Conservation (phyloP, 202 grass and related monocot species). For the Digitaria exilis region DNA sequence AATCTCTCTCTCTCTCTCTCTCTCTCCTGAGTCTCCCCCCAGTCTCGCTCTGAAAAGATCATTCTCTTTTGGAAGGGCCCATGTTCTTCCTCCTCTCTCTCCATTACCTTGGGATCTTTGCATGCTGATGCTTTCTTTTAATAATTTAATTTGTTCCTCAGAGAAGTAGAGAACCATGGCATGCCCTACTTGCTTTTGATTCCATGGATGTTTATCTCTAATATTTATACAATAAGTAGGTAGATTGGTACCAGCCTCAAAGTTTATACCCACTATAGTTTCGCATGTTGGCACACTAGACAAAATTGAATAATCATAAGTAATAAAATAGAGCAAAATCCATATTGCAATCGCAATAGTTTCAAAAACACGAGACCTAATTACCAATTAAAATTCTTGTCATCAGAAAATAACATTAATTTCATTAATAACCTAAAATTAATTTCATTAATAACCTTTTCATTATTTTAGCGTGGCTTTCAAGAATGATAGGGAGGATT, state of each 20-base stretch:
- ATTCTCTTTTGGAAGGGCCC: conserved; percentile 67
- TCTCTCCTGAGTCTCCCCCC: background rate
- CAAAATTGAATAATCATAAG: background rate
- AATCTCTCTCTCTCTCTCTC: background rate
- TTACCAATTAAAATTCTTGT: background rate
- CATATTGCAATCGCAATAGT: background rate
- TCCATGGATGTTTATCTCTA: conserved; percentile 49
- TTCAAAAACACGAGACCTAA: background rate
- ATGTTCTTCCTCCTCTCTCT: conserved; percentile 39
- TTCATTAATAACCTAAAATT: background rate
- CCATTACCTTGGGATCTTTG: conserved; percentile 73
- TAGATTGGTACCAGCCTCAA: conserved; percentile 4
- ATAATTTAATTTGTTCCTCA: conserved; percentile 56
- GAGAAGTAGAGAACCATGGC: conserved; percentile 24
- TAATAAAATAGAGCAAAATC: no score
- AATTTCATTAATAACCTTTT: background rate
- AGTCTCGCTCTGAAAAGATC: conserved; percentile 46
- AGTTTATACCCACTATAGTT: conserved; percentile 14
- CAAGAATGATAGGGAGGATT: background rate
- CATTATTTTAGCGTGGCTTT: conserved; percentile 13
- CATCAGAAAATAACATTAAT: background rate
- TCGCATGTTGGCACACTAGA: background rate
- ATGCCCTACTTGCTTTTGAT: conserved; percentile 44
- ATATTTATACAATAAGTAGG: conserved; percentile 24
- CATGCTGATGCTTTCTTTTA: conserved; percentile 55